These are phyloP conservation scores for Penicillium sp. DNA, from an alignment of 2,329 filamentous ascomycete genomes.

Conservation along the genomic window DNA sequence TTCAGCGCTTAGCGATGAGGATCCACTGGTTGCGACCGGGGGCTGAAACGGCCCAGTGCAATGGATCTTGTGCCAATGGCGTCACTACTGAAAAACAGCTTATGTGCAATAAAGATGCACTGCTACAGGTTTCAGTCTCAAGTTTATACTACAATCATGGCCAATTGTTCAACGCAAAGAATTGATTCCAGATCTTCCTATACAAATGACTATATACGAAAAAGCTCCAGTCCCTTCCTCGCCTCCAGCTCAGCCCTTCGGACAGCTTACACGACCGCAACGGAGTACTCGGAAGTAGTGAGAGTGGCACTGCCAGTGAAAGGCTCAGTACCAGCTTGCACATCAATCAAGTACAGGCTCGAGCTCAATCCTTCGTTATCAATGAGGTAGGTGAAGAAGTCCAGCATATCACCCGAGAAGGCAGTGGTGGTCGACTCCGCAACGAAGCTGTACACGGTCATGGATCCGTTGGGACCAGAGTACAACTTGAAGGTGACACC, in stretches of 20 bases:
- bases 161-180: neutral
- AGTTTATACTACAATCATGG: neutral
- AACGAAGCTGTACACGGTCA: conserved; percentile 61
- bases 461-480: conserved; percentile 60
- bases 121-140: neutral
- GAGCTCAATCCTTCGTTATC: conserved; percentile 33
- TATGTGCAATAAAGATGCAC: neutral
- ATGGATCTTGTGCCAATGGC: neutral
- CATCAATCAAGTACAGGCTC: conserved; percentile 55
- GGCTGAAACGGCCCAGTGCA: neutral
- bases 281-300: conserved; percentile 31
- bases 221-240: neutral
- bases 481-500: conserved; percentile 60
- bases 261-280: conserved; percentile 23
- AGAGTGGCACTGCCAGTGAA: conserved; percentile 34
- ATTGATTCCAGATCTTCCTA: neutral
- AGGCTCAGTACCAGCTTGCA: conserved; percentile 43
- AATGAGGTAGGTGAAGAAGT: conserved; percentile 59
- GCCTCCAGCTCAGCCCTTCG: neutral
- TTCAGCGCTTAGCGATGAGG: neutral
- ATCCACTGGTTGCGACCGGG: neutral
- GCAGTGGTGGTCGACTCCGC: conserved; percentile 47
- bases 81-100: neutral
- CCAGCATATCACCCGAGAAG: conserved; percentile 59
- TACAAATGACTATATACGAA: neutral